Conservation (phyloP, 345 rosid species). For the Trapa bicornis region DNA sequence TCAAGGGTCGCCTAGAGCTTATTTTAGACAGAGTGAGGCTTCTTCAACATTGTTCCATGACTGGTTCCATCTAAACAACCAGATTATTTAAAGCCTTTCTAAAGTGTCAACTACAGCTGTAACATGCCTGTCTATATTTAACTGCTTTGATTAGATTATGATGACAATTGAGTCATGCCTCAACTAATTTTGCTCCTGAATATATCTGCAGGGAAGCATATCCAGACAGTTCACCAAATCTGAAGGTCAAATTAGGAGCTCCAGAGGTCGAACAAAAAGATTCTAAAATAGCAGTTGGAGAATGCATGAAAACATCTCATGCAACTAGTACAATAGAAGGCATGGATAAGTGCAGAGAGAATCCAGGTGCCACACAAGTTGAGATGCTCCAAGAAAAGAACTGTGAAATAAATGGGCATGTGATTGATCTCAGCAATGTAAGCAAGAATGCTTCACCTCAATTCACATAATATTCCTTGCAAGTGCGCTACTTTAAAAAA, state of each 20-base stretch:
- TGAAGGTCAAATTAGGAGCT: slow-evolving; percentile 2
- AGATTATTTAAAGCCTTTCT: background rate
- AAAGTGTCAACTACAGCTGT: background rate
- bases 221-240: slow-evolving; percentile 2
- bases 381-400: background rate
- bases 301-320: background rate
- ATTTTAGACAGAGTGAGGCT: background rate
- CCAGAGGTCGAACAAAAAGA: background rate
- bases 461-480: background rate
- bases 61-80: background rate
- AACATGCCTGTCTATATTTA: background rate
- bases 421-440: slow-evolving; percentile 6
- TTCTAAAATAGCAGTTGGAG: background rate
- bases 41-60: background rate
- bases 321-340: background rate
- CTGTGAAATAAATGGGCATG: slow-evolving; percentile 7
- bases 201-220: slow-evolving; percentile 5
- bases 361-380: background rate
- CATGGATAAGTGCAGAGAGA: slow-evolving; percentile 5
- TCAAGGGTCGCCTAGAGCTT: background rate
- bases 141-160: background rate
- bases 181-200: slow-evolving; percentile 3
- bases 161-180: background rate
- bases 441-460: slow-evolving; percentile 5
- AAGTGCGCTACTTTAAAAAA: too few relatives aligned